Evolutionary conservation across 23 red algal genomes (phyloP).

Genomic region (Gracilaria domingensis): DNA sequence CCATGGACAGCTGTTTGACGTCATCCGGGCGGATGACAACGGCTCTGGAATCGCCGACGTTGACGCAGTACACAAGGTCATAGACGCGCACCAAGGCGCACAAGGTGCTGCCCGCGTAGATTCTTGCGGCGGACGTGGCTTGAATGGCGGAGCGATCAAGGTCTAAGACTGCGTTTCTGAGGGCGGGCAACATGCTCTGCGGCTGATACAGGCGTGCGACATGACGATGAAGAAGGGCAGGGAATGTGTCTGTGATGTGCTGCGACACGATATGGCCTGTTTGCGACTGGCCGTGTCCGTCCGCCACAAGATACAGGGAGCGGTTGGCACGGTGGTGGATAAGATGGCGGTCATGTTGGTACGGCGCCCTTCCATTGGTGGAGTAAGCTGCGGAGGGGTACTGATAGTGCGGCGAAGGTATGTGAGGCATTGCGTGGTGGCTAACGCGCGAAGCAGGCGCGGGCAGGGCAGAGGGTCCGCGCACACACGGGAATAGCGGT

Average conservation of each 20-base stretch:
- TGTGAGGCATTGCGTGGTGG: background rate
- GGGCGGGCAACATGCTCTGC: background rate
- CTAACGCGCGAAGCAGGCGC: background rate
- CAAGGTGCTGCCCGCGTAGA: constrained; percentile 60
- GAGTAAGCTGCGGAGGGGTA: constrained; percentile 9
- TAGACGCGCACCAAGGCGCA: constrained; percentile 28
- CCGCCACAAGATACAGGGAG: constrained; percentile 31
- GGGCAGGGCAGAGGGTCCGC: background rate
- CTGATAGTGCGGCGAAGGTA: background rate
- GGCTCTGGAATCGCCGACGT: constrained; percentile 55
- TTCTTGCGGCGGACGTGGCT: background rate
- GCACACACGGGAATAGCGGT: background rate
- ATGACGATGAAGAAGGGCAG: constrained; percentile 1
- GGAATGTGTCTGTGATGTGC: constrained; percentile 7
- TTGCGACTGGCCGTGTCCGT: constrained; percentile 37
- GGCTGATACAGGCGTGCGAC: background rate
- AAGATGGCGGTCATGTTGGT: constrained; percentile 65
- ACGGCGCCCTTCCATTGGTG: constrained; percentile 12
- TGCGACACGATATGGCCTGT: constrained; percentile 51
- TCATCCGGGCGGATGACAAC: background rate
- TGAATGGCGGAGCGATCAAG: constrained; percentile 22
- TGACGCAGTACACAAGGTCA: constrained; percentile 1
- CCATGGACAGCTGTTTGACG: constrained; percentile 27
- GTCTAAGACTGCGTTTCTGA: background rate
- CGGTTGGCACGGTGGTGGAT: constrained; percentile 30